These are phyloP conservation scores for Heritiera littoralis DNA, from an alignment of 345 rosid species.

Conservation along the genomic window DNA sequence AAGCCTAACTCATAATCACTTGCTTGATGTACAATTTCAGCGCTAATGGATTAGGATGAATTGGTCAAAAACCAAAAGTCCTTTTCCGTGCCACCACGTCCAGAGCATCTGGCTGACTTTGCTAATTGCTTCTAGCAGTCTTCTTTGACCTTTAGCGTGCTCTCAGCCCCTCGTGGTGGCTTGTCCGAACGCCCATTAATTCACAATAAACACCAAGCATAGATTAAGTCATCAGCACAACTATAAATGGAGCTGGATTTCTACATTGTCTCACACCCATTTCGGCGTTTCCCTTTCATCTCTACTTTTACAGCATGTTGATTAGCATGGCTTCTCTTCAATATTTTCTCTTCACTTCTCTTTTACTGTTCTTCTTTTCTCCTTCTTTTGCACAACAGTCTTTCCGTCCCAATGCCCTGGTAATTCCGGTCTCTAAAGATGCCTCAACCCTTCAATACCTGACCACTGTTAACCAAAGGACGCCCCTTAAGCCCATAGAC, in stretches of 20 bases:
- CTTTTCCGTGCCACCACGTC: not conserved
- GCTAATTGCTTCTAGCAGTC: not conserved
- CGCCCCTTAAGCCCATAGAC: conserved; percentile 49
- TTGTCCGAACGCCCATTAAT: not conserved
- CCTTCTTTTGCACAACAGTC: conserved; percentile 46
- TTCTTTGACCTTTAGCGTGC: not conserved
- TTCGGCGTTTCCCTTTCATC: not conserved
- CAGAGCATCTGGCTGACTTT: not conserved
- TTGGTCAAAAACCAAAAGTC: not conserved
- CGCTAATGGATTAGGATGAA: too few relatives aligned
- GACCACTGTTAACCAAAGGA: conserved; percentile 54
- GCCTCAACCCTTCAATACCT: conserved; percentile 60
- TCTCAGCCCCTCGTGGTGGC: conserved; percentile 3
- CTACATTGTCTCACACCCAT: not conserved
- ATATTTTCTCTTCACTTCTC: conserved; percentile 21
- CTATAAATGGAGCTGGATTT: conserved; percentile 14
- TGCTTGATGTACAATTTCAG: too few relatives aligned
- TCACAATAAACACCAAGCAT: not conserved
- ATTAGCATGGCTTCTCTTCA: not conserved
- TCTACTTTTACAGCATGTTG: not conserved
- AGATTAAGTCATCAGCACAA: not conserved
- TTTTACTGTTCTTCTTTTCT: conserved; percentile 14
- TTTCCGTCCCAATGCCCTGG: conserved; percentile 63
- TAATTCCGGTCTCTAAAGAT: conserved; percentile 62
- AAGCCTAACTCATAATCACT: too few relatives aligned